These are phyloP conservation scores for Mycena kentingensis DNA, from an alignment of 768 basidiomycete genomes.

Conservation along the genomic window DNA sequence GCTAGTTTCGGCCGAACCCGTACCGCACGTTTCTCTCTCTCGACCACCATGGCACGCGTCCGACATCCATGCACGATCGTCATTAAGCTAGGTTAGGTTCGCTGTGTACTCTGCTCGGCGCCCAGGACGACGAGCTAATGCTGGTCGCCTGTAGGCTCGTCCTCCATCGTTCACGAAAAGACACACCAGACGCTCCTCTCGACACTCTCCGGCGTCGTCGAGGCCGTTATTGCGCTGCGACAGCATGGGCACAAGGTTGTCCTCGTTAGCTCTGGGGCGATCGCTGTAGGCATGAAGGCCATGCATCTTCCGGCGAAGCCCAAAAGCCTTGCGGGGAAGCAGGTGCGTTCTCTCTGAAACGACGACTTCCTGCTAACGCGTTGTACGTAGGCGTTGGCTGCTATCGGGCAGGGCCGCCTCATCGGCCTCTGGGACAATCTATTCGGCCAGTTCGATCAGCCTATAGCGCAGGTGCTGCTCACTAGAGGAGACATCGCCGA, in stretches of 20 bases:
- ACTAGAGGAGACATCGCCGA: conserved; percentile 98
- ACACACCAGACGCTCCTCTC: conserved; percentile 92
- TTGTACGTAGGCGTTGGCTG: conserved; percentile 82
- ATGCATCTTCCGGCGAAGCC: conserved; percentile 84
- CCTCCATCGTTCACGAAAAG: conserved; percentile 93
- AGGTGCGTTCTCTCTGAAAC: conserved; percentile 53
- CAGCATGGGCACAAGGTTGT: conserved; percentile 90
- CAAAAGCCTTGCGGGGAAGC: conserved; percentile 86
- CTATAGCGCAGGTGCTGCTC: conserved; percentile 92
- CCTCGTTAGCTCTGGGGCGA: conserved; percentile 96
- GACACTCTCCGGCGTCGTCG: conserved; percentile 88
- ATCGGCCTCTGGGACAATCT: conserved; percentile 98
- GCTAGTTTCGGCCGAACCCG: neutral
- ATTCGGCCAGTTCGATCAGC: conserved; percentile 90
- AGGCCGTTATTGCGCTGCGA: conserved; percentile 81
- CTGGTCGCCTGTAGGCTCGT: conserved; percentile 79
- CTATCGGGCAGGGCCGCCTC: conserved; percentile 94
- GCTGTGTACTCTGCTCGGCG: conserved; percentile 5
- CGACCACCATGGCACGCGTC: conserved; percentile 24
- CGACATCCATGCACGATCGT: conserved; percentile 66
- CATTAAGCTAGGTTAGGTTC: conserved; percentile 73
- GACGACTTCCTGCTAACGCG: neutral
- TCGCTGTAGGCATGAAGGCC: conserved; percentile 89
- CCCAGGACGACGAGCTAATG: too few species aligned
- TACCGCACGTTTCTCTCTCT: neutral